Conservation (phyloP, 768 basidiomycete species). For the Auriculariales sp. region DNA sequence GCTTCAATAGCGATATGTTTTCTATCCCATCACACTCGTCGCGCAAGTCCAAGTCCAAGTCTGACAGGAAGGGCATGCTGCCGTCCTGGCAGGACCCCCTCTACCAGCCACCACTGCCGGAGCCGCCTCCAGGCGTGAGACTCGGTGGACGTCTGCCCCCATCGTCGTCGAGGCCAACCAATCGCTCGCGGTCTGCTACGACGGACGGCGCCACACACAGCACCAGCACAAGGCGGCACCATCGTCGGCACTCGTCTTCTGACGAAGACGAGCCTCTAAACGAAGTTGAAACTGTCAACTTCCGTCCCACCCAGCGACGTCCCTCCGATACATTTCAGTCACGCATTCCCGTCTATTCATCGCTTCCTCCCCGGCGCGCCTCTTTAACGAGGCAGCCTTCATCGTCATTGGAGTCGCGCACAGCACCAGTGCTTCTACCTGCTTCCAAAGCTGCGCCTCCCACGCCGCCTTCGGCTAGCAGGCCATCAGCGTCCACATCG, state of each 20-base stretch:
- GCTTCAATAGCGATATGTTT: conserved; percentile 3
- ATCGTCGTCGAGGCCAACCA: conserved; percentile 1
- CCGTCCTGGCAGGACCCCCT: conserved; percentile 39
- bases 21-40: neutral
- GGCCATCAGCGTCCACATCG: neutral
- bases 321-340: conserved; percentile 5
- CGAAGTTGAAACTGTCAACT: conserved; percentile 8
- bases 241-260: conserved; percentile 25
- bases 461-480: neutral
- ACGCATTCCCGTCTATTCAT: conserved; percentile 4
- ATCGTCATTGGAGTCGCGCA: neutral
- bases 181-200: conserved; percentile 1
- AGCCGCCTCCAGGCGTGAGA: conserved; percentile 64
- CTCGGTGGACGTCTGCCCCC: conserved; percentile 30
- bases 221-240: conserved; percentile 17
- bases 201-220: conserved; percentile 6
- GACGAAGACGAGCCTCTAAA: conserved; percentile 33
- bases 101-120: conserved; percentile 72
- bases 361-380: neutral
- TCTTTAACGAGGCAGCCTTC: neutral
- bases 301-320: conserved; percentile 8
- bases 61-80: no score
- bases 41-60: conserved; percentile 28
- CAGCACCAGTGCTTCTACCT: neutral
- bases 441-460: neutral